Conservation (phyloP, 306 rosid genomes). For the Vigna reflexopilosa region DNA sequence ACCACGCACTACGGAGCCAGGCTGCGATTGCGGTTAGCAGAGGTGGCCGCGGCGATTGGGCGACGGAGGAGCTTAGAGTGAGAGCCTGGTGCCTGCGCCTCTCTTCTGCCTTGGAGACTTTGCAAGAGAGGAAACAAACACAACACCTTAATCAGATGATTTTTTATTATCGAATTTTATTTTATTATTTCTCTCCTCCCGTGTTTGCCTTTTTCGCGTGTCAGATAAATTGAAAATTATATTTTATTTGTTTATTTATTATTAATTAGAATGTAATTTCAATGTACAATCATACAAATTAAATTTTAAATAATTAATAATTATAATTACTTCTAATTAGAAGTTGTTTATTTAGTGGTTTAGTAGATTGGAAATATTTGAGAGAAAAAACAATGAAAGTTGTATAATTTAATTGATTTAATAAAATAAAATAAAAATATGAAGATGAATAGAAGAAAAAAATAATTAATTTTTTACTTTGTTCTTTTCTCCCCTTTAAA, state of each 20-base stretch:
- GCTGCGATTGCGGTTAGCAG: slow-evolving; percentile 11
- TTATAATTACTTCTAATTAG: too few relatives aligned
- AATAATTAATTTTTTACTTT: too few relatives aligned
- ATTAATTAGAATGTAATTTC: neutral
- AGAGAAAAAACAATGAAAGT: too few relatives aligned
- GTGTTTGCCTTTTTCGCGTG: neutral
- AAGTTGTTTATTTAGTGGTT: too few relatives aligned
- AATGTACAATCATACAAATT: neutral
- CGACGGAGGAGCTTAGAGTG: slow-evolving; percentile 36
- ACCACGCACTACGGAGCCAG: neutral
- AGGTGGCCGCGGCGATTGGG: slow-evolving; percentile 38
- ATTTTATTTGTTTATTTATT: neutral
- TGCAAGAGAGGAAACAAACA: slow-evolving; percentile 44
- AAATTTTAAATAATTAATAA: too few relatives aligned
- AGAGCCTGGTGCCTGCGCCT: slow-evolving; percentile 35
- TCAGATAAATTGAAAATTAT: neutral
- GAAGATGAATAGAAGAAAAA: too few relatives aligned
- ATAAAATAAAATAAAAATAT: too few relatives aligned
- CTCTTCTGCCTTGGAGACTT: slow-evolving; percentile 35
- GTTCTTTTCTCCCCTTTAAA: too few relatives aligned
- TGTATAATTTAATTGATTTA: too few relatives aligned
- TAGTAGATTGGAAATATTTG: too few relatives aligned
- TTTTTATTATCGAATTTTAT: neutral
- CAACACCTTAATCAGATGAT: slow-evolving; percentile 26
- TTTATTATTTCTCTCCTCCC: neutral